Evolutionary conservation across 2,329 filamentous ascomycete genomes (phyloP), one percentile per base, ranked within the genome.

Genomic region (Atkinsonella hypoxylon): DNA sequence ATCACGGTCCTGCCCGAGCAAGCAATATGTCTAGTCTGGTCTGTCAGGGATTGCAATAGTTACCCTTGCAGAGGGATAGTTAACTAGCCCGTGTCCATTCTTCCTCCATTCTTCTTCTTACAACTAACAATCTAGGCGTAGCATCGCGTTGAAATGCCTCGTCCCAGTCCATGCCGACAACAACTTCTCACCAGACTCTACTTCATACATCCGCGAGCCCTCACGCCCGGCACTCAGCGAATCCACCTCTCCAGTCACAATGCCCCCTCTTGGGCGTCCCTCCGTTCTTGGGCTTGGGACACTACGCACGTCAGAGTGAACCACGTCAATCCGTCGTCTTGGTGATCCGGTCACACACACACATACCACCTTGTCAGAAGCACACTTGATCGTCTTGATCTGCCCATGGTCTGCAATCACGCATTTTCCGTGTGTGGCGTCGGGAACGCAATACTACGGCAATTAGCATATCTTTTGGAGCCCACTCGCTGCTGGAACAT

Each of bases 321-420:
- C 5, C 8, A 10, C 17, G 32, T 32, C 31, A 11, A 44, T 32
- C 26, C 26, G 26, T 20, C 34, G 31, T 18, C 26, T 18, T 26
- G 12, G 10, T 20, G 13, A 31, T 11, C 5, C 4, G 11, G 22
- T 20, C 42, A 15, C n/a, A 32, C 4, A 22, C 26, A 13, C 5
- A 44, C 48, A 13, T 26, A 49, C 40, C 48, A 10, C 5, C 26
- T 45, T 42, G 40, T 49, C 48, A 13, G 48, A n/a, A 8, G 48
- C 48, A 17, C 48, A 45, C 9, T 31, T 6, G 13, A 49, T 49
- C 6, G 40, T 49, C 48, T 49, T 49, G 48, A 49, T 18, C 20
- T 45, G 36, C 32, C 48, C 48, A 31, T 38, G 48, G 32, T 49
- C 48, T 8, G 41, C 48, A 30, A 49, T 38, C 10, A 49, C 40